Percentiles rank a stretch among this genome's conserved stretches.
These are phyloP conservation scores for Microascus cirrosus DNA, from an alignment of 2,329 filamentous ascomycete genomes.

Conservation along the genomic window DNA sequence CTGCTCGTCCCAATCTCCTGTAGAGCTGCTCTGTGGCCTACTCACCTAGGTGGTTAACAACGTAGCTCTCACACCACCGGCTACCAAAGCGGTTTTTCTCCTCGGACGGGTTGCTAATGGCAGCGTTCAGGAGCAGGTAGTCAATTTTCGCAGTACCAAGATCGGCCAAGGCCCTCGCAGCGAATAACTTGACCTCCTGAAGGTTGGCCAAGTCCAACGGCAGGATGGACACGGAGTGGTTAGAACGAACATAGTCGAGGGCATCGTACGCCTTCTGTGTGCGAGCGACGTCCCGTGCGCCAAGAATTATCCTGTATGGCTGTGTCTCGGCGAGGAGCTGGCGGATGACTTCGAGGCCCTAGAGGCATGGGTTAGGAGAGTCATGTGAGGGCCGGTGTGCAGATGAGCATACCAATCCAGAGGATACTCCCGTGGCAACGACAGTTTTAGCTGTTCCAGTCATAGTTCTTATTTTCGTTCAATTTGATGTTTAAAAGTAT, in stretches of 20 bases:
- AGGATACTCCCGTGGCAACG: conserved; percentile 37
- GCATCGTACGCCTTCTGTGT: conserved; percentile 28
- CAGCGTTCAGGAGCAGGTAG: conserved; percentile 39
- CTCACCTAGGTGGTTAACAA: conserved; percentile 43
- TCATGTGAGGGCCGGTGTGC: neutral
- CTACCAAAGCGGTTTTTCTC: conserved; percentile 25
- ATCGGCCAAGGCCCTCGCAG: conserved; percentile 26
- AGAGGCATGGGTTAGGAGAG: neutral
- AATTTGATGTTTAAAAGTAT: neutral
- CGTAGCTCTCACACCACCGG: conserved; percentile 36
- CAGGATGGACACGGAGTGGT: conserved; percentile 30
- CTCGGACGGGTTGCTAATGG: conserved; percentile 21
- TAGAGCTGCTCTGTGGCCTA: neutral
- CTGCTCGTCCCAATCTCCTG: neutral
- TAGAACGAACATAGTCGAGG: conserved; percentile 26
- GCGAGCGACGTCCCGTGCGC: conserved; percentile 30
- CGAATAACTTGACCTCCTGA: conserved; percentile 31
- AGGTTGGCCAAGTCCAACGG: conserved; percentile 36
- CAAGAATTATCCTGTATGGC: conserved; percentile 34
- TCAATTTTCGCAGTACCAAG: conserved; percentile 31
- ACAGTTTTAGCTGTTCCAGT: conserved; percentile 31
- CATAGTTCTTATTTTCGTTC: conserved; percentile 15
- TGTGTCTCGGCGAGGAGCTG: conserved; percentile 33
- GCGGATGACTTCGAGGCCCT: conserved; percentile 43
- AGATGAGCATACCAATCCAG: conserved; percentile 28